These are phyloP conservation scores for Taphrina communis DNA, from an alignment of 1,139 yeast genomes.

Conservation along the genomic window DNA sequence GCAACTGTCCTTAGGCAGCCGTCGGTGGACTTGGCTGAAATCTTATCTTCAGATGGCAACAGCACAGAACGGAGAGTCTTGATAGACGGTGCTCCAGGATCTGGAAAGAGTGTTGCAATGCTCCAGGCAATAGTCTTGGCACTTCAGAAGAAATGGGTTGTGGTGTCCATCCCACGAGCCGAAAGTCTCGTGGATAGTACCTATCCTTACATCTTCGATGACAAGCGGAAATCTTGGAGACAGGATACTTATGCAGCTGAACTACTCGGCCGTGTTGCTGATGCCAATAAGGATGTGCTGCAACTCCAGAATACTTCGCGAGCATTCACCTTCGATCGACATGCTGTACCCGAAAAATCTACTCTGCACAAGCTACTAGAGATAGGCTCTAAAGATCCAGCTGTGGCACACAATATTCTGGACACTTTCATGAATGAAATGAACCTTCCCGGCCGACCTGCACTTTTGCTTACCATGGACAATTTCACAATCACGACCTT, in stretches of 20 bases:
- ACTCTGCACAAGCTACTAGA: conserved; percentile 28
- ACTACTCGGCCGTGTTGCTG: conserved; percentile 34
- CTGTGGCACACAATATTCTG: conserved; percentile 31
- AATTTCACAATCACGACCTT: conserved; percentile 36
- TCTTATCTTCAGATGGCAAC: conserved; percentile 27
- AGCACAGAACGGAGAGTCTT: conserved; percentile 35
- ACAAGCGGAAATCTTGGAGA: conserved; percentile 28
- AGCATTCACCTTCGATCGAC: conserved; percentile 21
- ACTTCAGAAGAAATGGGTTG: conserved; percentile 38
- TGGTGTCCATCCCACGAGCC: conserved; percentile 42
- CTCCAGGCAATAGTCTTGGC: conserved; percentile 43
- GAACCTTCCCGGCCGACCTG: conserved; percentile 36
- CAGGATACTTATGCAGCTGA: conserved; percentile 41
- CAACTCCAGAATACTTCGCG: conserved; percentile 27
- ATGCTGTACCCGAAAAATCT: conserved; percentile 19
- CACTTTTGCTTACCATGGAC: conserved; percentile 40
- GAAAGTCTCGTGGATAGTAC: conserved; percentile 42
- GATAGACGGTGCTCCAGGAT: conserved; percentile 41
- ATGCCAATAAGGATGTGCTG: conserved; percentile 38
- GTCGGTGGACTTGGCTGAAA: conserved; percentile 25
- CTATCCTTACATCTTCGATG: conserved; percentile 35
- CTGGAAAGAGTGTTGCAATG: conserved; percentile 42
- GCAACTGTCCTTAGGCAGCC: conserved; percentile 42
- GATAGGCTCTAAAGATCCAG: conserved; percentile 30
- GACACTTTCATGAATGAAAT: conserved; percentile 37